These are phyloP conservation scores for Rubia balearica DNA, from an alignment of 305 asterid genomes.

Conservation along the genomic window DNA sequence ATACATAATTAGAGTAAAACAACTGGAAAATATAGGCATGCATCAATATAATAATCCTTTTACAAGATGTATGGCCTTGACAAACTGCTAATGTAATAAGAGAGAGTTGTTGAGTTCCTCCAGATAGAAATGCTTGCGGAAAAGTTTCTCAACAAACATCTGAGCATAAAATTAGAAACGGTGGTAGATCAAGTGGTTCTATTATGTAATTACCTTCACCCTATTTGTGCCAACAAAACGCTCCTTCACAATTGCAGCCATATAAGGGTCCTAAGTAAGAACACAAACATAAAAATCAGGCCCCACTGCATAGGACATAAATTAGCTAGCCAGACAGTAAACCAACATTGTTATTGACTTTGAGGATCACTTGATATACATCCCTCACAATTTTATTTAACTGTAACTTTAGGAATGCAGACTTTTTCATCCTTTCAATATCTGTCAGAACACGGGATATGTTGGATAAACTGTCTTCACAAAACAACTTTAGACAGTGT, in stretches of 20 bases:
- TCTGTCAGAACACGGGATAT: not conserved
- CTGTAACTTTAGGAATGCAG: not conserved
- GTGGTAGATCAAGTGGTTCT: not conserved
- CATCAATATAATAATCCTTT: not conserved
- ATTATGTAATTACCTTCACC: constrained; percentile 48
- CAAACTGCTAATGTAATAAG: not conserved
- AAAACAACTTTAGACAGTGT: too few relatives aligned
- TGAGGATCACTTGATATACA: not conserved
- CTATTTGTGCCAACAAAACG: constrained; percentile 49
- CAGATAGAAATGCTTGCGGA: not conserved
- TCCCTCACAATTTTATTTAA: not conserved
- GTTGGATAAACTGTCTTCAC: too few relatives aligned
- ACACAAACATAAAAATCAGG: not conserved
- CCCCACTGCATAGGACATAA: constrained; percentile 6
- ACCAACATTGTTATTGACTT: not conserved
- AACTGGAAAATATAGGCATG: not conserved
- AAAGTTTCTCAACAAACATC: not conserved
- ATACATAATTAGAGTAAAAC: not conserved
- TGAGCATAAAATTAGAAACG: not conserved
- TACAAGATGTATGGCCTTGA: not conserved
- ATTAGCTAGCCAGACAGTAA: not conserved
- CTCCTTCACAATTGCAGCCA: constrained; percentile 77
- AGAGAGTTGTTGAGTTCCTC: not conserved
- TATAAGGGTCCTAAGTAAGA: constrained; percentile 70
- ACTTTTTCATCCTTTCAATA: not conserved